These are phyloP conservation scores for Corchorus capsularis DNA, from an alignment of 345 rosid genomes.

Conservation along the genomic window DNA sequence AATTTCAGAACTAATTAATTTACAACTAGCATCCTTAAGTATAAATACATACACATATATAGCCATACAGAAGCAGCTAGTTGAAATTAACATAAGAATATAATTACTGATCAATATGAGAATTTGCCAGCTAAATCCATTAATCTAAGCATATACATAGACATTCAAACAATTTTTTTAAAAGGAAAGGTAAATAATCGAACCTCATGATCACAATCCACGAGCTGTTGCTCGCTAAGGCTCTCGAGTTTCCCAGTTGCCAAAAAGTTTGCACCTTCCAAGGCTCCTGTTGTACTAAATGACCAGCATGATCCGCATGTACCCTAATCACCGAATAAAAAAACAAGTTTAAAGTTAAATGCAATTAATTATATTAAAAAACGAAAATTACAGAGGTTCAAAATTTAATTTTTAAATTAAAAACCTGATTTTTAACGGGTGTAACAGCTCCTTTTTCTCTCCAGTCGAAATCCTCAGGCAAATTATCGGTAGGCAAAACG, in stretches of 20 bases:
- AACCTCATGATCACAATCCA: slow-evolving; percentile 99
- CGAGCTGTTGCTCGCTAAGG: slow-evolving; percentile 99
- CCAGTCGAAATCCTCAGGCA: slow-evolving; percentile 93
- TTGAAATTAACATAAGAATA: neutral
- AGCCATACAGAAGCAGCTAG: neutral
- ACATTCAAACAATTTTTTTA: neutral
- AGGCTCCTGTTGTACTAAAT: slow-evolving; percentile 92
- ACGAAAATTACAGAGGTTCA: no score
- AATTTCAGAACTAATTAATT: neutral
- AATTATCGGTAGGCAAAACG: slow-evolving; percentile 68
- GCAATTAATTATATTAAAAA: neutral
- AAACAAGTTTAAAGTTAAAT: slow-evolving; percentile 5
- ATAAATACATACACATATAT: neutral
- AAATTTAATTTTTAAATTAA: neutral
- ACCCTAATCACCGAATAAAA: slow-evolving; percentile 51
- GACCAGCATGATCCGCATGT: slow-evolving; percentile 99
- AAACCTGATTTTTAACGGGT: slow-evolving; percentile 80
- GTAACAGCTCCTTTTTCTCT: slow-evolving; percentile 93
- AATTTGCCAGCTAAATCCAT: neutral
- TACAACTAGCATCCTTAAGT: neutral
- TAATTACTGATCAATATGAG: neutral
- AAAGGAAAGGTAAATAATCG: neutral
- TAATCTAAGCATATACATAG: neutral
- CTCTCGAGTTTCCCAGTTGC: slow-evolving; percentile 88
- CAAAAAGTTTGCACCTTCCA: slow-evolving; percentile 94